Evolutionary conservation across 2,329 filamentous ascomycete species (phyloP), one percentile per base, ranked within the genome.

Genomic region (Pseudogymnoascus sp.): DNA sequence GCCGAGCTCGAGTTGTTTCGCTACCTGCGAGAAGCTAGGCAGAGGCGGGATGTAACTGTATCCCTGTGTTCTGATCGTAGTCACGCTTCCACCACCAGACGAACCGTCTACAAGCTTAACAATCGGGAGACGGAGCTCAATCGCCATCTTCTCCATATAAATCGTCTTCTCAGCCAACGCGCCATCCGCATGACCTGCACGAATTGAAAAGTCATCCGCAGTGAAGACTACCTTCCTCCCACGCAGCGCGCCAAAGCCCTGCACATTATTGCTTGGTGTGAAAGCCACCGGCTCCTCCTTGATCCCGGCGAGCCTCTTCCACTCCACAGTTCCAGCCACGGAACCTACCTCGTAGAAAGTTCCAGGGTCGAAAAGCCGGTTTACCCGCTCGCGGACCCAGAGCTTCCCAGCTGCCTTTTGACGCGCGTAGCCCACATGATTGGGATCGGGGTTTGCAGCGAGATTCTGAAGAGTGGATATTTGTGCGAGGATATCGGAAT

Each of bases 321-420:
- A 88, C 53, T 74, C 77, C 8, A 86, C 84, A 0, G 80, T 82
- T 3, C 85, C 85, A 1, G 82, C 82, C 0, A 85, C 77, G 46
- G 81, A 84, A 0, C 85, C 85, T 5, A 88, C 79, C 72, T 88
- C 85, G 16, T 77, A 75, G 66, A 87, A 86, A 23, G 77, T 81
- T 2, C 77, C 80, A 1, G 74, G 68, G 63, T 88, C 84, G 9
- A 88, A 76, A n/a, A 88, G 75, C 34, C 80, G 75, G 4, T 82
- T 77, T 16, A 88, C 81, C 2, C 85, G 77, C 68, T 88, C 84
- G 21, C 84, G 79, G 0, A 87, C 84, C 84, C 84, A 87, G 16
- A 88, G 77, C 71, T 88, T 88, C 1, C 85, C 85, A 2, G 83
- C 80, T 72, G 84, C 77, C 66, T 85, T 86, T 70, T 88, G 85